These are phyloP conservation scores for Chondrus crispus DNA, from an alignment of 23 red algal genomes.

Conservation along the genomic window DNA sequence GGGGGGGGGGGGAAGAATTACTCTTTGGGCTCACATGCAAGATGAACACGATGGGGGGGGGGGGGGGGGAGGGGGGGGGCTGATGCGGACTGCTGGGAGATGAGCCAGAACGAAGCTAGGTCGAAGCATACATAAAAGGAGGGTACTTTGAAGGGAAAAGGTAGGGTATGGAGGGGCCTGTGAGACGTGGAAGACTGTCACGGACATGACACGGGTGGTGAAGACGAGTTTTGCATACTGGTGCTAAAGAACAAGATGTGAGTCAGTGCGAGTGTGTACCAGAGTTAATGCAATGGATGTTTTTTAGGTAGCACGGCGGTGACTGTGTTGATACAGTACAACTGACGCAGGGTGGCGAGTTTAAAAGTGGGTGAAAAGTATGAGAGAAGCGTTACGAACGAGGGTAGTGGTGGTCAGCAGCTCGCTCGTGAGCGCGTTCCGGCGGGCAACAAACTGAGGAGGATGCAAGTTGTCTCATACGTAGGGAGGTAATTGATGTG, in stretches of 20 bases:
- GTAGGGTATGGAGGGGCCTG: background rate
- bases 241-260: background rate
- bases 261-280: background rate
- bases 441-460: too few species aligned
- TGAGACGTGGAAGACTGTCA: background rate
- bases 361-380: too few species aligned
- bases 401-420: too few species aligned
- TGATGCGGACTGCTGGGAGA: background rate
- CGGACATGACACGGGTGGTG: background rate
- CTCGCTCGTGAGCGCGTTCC: too few species aligned
- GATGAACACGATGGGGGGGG: background rate
- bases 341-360: too few species aligned
- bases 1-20: background rate
- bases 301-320: too few species aligned
- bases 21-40: background rate
- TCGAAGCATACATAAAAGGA: background rate
- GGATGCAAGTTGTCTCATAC: too few species aligned
- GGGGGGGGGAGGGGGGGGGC: conserved; percentile 7
- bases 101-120: background rate
- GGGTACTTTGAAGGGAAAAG: background rate
- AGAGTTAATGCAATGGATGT: background rate
- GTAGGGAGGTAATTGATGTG: too few species aligned
- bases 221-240: background rate
- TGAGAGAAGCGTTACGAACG: too few species aligned
- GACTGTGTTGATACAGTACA: too few species aligned